A percentile compares a stretch with the other conserved stretches of the same genome.
Conservation (phyloP, 257 asterid genomes). For the Solanum etuberosum region DNA sequence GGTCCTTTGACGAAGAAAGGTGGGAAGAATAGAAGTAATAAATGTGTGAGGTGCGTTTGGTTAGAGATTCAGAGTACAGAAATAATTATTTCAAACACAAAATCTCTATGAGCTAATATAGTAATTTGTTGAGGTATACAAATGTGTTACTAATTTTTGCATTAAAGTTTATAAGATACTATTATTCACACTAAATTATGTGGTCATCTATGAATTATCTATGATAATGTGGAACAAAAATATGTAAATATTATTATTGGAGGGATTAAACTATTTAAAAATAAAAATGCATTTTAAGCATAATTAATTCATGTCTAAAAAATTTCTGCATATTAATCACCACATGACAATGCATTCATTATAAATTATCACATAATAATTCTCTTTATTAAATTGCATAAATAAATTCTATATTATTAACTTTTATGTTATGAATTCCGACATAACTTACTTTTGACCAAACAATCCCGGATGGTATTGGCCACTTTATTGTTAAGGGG, state of each 20-base stretch:
- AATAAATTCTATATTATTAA: neutral
- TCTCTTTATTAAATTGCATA: neutral
- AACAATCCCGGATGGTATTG: neutral
- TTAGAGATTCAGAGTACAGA: neutral
- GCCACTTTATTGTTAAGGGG: neutral
- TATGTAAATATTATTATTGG: neutral
- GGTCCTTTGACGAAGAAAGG: neutral
- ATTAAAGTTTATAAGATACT: neutral
- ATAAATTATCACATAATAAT: neutral
- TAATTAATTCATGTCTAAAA: neutral
- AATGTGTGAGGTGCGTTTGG: neutral
- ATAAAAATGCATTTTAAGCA: neutral
- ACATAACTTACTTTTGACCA: neutral
- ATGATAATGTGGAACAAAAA: neutral
- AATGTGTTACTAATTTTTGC: neutral
- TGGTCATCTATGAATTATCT: neutral
- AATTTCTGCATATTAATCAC: too few relatives aligned
- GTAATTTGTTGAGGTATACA: neutral
- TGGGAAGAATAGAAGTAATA: neutral
- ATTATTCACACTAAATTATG: neutral
- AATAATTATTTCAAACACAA: neutral
- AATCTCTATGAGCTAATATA: neutral
- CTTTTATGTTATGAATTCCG: neutral
- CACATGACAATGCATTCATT: neutral
- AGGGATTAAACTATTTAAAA: neutral